Conservation (phyloP, 2,329 filamentous ascomycete species). For the Fusarium papillatum region DNA sequence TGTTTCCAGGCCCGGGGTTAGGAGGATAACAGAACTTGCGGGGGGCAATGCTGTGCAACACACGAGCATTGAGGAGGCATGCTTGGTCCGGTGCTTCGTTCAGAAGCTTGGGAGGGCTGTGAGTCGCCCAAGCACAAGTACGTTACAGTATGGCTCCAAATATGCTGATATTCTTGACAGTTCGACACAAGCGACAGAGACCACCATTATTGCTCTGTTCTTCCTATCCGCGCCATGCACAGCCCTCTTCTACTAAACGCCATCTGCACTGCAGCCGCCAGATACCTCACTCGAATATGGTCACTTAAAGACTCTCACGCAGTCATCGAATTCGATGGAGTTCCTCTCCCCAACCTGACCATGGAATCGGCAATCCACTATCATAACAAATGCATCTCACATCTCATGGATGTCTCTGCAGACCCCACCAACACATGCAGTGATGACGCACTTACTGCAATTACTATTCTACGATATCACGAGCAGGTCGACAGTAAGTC, state of each 20-base stretch:
- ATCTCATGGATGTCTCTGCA: slow-evolving; percentile 29
- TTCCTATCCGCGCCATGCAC: slow-evolving; percentile 27
- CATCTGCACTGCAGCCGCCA: slow-evolving; percentile 26
- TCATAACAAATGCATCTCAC: slow-evolving; percentile 33
- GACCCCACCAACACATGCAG: slow-evolving; percentile 24
- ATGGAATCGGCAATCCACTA: slow-evolving; percentile 27
- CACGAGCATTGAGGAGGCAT: slow-evolving; percentile 16
- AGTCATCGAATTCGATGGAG: slow-evolving; percentile 20
- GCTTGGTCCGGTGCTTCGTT: slow-evolving; percentile 25
- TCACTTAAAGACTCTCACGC: slow-evolving; percentile 8
- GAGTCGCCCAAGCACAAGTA: neutral
- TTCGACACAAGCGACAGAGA: slow-evolving; percentile 32
- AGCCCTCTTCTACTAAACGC: slow-evolving; percentile 28
- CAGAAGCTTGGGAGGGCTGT: slow-evolving; percentile 19
- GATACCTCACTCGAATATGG: slow-evolving; percentile 25
- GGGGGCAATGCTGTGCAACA: neutral
- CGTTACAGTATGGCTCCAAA: neutral
- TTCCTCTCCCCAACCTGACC: slow-evolving; percentile 16
- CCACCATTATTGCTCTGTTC: slow-evolving; percentile 29
- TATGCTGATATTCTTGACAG: neutral
- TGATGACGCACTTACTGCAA: slow-evolving; percentile 32
- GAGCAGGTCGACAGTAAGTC: slow-evolving; percentile 30
- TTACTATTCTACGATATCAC: slow-evolving; percentile 29
- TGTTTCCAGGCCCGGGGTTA: too few relatives aligned
- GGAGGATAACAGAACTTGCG: neutral